These are phyloP conservation scores for barrel medic (Medicago truncatula) DNA, from an alignment of 306 rosid genomes.

Conservation along the genomic window DNA sequence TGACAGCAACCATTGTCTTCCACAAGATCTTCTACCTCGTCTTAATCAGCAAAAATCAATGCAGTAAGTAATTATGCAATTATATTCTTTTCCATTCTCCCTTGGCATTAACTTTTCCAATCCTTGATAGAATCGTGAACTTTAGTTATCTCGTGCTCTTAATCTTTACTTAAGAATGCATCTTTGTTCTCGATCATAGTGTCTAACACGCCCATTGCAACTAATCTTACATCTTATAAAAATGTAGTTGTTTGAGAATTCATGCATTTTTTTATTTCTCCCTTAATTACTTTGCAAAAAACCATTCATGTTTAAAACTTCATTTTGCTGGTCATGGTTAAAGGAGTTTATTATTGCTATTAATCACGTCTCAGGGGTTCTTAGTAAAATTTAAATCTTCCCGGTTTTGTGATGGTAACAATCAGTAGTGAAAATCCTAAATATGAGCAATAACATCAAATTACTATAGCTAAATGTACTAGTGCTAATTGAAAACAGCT, in stretches of 20 bases:
- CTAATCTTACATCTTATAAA: neutral
- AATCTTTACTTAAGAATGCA: neutral
- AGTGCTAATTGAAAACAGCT: too few relatives aligned
- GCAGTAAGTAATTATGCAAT: slow-evolving; percentile 53
- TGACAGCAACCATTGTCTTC: slow-evolving; percentile 62
- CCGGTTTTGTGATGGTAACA: neutral
- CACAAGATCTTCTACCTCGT: slow-evolving; percentile 60
- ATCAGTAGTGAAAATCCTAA: too few relatives aligned
- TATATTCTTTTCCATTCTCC: neutral
- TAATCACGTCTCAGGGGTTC: neutral
- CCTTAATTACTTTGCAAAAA: too few relatives aligned
- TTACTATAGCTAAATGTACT: too few relatives aligned
- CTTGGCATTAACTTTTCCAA: neutral
- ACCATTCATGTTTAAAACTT: too few relatives aligned
- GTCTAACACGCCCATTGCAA: too few relatives aligned
- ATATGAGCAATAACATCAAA: too few relatives aligned
- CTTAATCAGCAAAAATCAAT: slow-evolving; percentile 56
- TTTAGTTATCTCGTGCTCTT: neutral
- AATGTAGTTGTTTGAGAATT: too few relatives aligned
- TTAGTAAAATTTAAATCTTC: neutral
- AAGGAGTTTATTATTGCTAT: too few relatives aligned
- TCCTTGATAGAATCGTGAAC: neutral
- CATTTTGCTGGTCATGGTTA: too few relatives aligned
- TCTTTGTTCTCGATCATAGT: too few relatives aligned
- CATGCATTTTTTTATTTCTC: too few relatives aligned